These are phyloP conservation scores for Fimicolochytrium jonesii DNA, from an alignment of 192 early-diverging fungal species.

Conservation along the genomic window DNA sequence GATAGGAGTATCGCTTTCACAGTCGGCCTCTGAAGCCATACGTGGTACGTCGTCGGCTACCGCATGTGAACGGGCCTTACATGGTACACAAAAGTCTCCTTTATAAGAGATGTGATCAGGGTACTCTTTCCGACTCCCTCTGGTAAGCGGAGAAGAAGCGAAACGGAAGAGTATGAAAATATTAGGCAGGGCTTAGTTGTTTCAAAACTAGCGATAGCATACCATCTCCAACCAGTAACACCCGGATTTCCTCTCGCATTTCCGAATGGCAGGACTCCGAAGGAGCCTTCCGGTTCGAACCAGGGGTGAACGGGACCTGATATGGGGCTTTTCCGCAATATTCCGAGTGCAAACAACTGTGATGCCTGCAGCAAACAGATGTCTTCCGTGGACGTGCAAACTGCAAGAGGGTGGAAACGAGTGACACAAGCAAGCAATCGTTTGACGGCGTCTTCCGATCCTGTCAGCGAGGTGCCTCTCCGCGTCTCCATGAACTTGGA, in stretches of 20 bases:
- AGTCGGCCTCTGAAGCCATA: not conserved
- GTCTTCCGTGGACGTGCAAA: too few species aligned
- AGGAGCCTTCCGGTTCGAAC: too few species aligned
- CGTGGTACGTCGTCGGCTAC: not conserved
- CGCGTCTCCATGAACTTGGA: too few species aligned
- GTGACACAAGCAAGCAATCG: too few species aligned
- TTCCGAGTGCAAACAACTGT: too few species aligned
- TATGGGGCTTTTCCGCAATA: too few species aligned
- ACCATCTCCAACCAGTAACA: slow-evolving; percentile 91
- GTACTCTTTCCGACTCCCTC: slow-evolving; percentile 96
- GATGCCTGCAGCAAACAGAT: too few species aligned
- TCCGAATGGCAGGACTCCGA: too few species aligned
- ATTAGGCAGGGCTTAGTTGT: not conserved
- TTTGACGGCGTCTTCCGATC: too few species aligned
- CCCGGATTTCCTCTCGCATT: slow-evolving; percentile 60
- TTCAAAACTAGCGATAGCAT: not conserved
- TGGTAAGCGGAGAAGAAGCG: not conserved
- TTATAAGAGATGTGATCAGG: slow-evolving; percentile 93
- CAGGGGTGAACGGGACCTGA: too few species aligned
- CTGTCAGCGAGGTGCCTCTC: too few species aligned
- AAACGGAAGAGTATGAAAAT: not conserved
- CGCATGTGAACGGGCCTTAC: slow-evolving; percentile 43
- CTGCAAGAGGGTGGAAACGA: too few species aligned
- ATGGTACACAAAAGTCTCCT: slow-evolving; percentile 91
- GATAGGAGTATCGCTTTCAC: not conserved